Base-by-base conservation (phyloP, 371 early-diverging fungal species). In the Cokeromyces recurvatus region DNA sequence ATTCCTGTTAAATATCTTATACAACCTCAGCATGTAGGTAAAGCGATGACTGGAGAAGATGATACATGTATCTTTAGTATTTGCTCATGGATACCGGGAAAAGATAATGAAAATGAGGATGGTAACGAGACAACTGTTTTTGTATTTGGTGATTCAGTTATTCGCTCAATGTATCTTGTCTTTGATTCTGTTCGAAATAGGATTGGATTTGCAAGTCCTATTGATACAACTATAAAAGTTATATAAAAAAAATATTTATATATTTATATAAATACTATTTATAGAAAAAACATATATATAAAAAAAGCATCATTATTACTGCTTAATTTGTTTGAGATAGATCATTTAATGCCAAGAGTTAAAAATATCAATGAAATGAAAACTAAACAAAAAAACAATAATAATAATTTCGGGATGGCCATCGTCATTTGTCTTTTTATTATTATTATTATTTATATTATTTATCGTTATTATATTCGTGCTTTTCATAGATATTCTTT, bases 101-200 rank as follows among this genome's bases (percentile, higher is more conserved):
- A 34, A 62, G 23, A 35, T n/a, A 11, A 29, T 8, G 29, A 29
- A 29, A 11, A 29, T 5, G 29, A 29, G 11, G 29, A 29, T 11
- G 29, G 11, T 29, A 29, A 29, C 29, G 29, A 29, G 5, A 29
- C 5, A 29, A 29, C 29, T 5, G 39, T 43, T 3, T 62, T 59
- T 51, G 43, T 68, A 12, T 36, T 68, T 15, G 65, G 65, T 38
- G 59, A 64, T 39, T 53, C 48, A 2, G 20, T 58, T 2, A 36
- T 68, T n/a, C 54, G 62, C 4, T 51, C 51, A n/a, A 46, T 57
- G 22, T 68, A 68, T 24, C 32, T 53, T 2, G 62, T 62, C 0
- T 59, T 59, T 38, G 56, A 68, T 32, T 40, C 58, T 46, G 46
- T 53, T 7, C 35, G 57, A n/a, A 50, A 56, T 17, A 49, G 53